Percentiles rank a stretch among this genome's conserved stretches.
phyloP scores from a whole-genome alignment of 1,139 yeast genomes.

The Nakaseomyces nivariensis region DNA sequence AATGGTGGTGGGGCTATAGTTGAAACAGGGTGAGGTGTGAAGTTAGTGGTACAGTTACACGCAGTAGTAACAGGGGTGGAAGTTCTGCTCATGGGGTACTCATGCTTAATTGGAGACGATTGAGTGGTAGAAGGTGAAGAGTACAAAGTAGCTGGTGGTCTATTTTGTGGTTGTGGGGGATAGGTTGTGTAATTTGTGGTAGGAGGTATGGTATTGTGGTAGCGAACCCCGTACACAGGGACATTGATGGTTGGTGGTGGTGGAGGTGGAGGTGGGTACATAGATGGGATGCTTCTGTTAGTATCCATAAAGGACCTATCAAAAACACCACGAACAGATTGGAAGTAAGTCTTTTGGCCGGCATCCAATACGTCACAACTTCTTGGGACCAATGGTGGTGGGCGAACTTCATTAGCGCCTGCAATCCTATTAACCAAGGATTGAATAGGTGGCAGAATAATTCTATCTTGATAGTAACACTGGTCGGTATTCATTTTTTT shows the following conservation, averaged over 20 bases:
- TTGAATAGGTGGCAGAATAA: not conserved
- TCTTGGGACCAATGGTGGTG: not conserved
- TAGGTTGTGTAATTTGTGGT: not conserved
- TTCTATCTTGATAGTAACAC: not conserved
- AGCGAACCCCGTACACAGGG: not conserved
- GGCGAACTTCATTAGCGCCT: not conserved
- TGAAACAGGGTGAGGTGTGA: not conserved
- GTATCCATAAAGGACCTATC: not conserved
- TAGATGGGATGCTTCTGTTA: not conserved
- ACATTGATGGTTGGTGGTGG: not conserved
- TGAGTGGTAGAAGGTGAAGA: not conserved
- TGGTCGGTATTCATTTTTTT: not conserved
- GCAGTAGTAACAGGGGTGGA: not conserved
- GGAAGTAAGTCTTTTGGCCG: not conserved
- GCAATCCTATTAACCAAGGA: not conserved
- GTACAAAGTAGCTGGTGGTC: too few species aligned
- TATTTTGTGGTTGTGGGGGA: not conserved
- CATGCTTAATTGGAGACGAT: not conserved
- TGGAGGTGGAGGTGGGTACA: conserved; percentile 1
- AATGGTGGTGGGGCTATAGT: not conserved
- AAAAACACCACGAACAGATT: not conserved
- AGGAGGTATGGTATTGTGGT: not conserved
- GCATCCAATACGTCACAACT: not conserved
- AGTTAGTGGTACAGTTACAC: not conserved
- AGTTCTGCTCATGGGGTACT: not conserved